A percentile compares a stretch with the other conserved stretches of the same genome.
Conservation (phyloP, 257 asterid species). For the Lycium barbarum region DNA sequence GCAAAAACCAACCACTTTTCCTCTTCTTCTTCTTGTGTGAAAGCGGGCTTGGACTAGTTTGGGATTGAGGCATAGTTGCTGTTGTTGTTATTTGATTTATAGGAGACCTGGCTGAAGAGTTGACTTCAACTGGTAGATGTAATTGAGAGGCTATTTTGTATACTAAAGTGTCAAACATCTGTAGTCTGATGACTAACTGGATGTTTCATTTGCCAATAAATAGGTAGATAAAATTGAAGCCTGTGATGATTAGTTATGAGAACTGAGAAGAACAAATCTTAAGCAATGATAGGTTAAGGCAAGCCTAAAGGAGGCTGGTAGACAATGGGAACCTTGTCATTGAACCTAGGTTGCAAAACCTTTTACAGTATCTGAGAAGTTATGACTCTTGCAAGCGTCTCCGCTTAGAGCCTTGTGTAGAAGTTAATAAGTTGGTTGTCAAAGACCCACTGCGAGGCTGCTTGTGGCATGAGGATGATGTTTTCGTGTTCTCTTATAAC, state of each 20-base stretch:
- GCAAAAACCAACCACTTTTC: background rate
- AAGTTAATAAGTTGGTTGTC: background rate
- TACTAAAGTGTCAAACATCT: background rate
- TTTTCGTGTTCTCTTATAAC: background rate
- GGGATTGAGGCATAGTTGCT: background rate
- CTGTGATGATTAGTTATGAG: background rate
- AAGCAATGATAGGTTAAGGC: background rate
- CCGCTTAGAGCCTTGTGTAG: background rate
- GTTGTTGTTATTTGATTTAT: constrained; percentile 6
- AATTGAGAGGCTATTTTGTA: background rate
- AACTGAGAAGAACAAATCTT: background rate
- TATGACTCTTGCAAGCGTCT: background rate
- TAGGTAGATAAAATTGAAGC: background rate
- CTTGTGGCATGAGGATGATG: background rate
- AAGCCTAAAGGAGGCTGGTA: background rate
- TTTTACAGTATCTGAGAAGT: background rate
- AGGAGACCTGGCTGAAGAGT: constrained; percentile 6
- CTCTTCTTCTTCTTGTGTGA: background rate
- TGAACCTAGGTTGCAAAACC: constrained; percentile 5
- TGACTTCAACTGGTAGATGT: background rate
- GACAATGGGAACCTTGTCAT: constrained; percentile 7
- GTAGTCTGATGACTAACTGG: constrained; percentile 1
- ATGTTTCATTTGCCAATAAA: constrained; percentile 1
- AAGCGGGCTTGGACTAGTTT: background rate
- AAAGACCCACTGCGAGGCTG: background rate